A percentile compares a stretch with the other conserved stretches of the same genome.
These are phyloP conservation scores for Thalassiosira exigua DNA, from an alignment of 352 stramenopile genomes.

Conservation along the genomic window DNA sequence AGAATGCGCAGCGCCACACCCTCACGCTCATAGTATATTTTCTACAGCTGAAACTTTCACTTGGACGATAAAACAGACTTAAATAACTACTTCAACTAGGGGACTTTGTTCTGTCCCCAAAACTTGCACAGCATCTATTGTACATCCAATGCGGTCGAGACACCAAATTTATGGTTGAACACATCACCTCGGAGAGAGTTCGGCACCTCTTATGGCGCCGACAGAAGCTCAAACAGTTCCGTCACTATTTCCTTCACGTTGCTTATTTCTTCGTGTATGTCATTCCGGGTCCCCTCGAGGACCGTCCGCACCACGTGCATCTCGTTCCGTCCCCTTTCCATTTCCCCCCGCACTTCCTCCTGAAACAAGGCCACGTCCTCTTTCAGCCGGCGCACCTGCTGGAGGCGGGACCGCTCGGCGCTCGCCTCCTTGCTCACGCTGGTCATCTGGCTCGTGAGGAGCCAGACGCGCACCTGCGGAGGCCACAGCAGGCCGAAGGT, in stretches of 20 bases:
- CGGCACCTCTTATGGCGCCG: too few relatives aligned
- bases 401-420: constrained; percentile 61
- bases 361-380: constrained; percentile 57
- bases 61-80: too few relatives aligned
- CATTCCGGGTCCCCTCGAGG: constrained; percentile 59
- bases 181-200: too few relatives aligned
- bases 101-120: too few relatives aligned
- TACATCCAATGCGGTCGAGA: too few relatives aligned
- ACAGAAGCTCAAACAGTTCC: constrained; percentile 78
- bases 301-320: constrained; percentile 48
- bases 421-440: constrained; percentile 41
- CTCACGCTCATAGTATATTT: too few relatives aligned
- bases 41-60: too few relatives aligned
- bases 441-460: constrained; percentile 39
- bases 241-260: constrained; percentile 79
- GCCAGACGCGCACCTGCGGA: constrained; percentile 65
- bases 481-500: constrained; percentile 75
- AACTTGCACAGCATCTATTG: too few relatives aligned
- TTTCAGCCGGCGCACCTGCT: constrained; percentile 56
- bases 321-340: constrained; percentile 49
- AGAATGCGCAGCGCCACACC: too few relatives aligned
- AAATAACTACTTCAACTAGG: too few relatives aligned
- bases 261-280: constrained; percentile 78
- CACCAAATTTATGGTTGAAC: too few relatives aligned
- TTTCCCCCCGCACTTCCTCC: constrained; percentile 46